These are phyloP conservation scores for Alternaria sp. DNA, from an alignment of 2,329 filamentous ascomycete species.

Conservation along the genomic window DNA sequence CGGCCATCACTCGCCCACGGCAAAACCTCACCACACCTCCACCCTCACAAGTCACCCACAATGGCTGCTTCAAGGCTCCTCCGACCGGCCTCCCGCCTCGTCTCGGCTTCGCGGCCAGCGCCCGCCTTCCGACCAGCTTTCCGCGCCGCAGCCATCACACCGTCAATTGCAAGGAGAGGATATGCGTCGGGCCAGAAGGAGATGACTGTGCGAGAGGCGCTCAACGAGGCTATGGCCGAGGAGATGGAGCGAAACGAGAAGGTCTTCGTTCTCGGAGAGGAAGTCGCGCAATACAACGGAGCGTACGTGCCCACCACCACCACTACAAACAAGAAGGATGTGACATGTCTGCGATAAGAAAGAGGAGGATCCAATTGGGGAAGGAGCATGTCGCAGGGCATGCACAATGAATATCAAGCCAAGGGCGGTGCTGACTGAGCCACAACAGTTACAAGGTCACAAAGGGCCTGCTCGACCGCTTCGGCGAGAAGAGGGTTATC, in stretches of 20 bases:
- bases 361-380: conserved; percentile 1
- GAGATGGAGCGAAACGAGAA: conserved; percentile 95
- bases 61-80: conserved; percentile 71
- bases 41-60: conserved; percentile 21
- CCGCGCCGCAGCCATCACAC: conserved; percentile 58
- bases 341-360: conserved; percentile 7
- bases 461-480: conserved; percentile 95
- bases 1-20: conserved; percentile 40
- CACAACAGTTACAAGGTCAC: conserved; percentile 91
- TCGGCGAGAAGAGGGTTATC: conserved; percentile 96
- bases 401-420: neutral
- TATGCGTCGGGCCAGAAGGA: conserved; percentile 79
- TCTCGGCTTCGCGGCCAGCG: conserved; percentile 64
- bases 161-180: conserved; percentile 60
- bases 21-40: conserved; percentile 31
- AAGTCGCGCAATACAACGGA: conserved; percentile 99
- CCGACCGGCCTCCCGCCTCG: conserved; percentile 70
- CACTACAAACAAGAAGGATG: conserved; percentile 17
- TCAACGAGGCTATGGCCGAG: conserved; percentile 97
- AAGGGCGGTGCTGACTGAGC: conserved; percentile 49
- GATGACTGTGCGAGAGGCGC: conserved; percentile 94
- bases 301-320: conserved; percentile 63
- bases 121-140: conserved; percentile 63
- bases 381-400: conserved; percentile 10
- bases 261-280: conserved; percentile 95